A percentile compares a stretch with the other conserved stretches of the same genome.
Evolutionary conservation across 208 protist genomes (phyloP).

Genomic region (Leishmania tropica): DNA sequence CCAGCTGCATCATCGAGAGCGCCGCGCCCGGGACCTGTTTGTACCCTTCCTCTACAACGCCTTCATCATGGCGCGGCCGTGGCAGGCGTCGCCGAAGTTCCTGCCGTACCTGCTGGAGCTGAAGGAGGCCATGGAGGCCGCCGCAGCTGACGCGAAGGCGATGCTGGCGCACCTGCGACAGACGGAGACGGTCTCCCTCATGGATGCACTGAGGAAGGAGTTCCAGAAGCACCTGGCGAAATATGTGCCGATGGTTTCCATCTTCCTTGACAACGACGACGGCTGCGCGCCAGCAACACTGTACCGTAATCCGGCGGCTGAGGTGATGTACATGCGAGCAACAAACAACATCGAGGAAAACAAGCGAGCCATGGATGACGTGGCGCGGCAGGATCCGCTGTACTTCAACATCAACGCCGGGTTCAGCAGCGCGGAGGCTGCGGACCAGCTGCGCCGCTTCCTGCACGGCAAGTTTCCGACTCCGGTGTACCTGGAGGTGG

Average conservation of each 20-base stretch:
- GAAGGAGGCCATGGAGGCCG: neutral
- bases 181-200: neutral
- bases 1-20: conserved; percentile 24
- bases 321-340: conserved; percentile 26
- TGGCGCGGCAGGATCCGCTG: conserved; percentile 13
- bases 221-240: neutral
- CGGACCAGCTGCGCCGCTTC: conserved; percentile 30
- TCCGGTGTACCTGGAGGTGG: conserved; percentile 30
- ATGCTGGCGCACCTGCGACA: neutral
- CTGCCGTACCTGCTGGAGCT: conserved; percentile 30
- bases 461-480: conserved; percentile 22
- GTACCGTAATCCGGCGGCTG: conserved; percentile 14
- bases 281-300: conserved; percentile 41
- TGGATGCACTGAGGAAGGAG: neutral
- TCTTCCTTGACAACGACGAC: conserved; percentile 52
- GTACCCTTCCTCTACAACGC: conserved; percentile 69
- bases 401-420: conserved; percentile 55
- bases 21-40: conserved; percentile 37
- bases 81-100: conserved; percentile 50
- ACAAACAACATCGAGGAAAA: conserved; percentile 23
- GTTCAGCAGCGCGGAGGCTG: conserved; percentile 5
- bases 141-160: neutral
- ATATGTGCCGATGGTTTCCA: conserved; percentile 12
- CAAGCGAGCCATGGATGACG: neutral
- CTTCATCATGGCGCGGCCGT: conserved; percentile 61